Conservation (phyloP, 2,329 filamentous ascomycete genomes). For the Paracorniculantispora psalliotae region DNA sequence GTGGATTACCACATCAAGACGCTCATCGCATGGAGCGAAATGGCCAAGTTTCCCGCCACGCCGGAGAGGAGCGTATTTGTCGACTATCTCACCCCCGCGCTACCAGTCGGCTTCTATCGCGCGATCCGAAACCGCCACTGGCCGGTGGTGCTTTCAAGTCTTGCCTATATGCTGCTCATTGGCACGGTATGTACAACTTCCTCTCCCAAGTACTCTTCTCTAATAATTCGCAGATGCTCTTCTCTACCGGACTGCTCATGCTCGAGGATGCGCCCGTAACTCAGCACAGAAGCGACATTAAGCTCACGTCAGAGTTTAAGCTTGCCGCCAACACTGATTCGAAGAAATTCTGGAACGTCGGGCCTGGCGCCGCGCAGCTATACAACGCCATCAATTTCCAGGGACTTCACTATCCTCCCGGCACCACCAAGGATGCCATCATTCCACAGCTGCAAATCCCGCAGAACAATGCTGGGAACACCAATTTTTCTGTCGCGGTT, state of each 20-base stretch:
- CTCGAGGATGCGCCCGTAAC: constrained; percentile 23
- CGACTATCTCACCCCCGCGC: constrained; percentile 28
- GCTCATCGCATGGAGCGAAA: constrained; percentile 24
- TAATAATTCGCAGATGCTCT: constrained; percentile 18
- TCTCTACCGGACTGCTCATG: constrained; percentile 27
- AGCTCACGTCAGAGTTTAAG: constrained; percentile 16
- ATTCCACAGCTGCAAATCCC: constrained; percentile 10
- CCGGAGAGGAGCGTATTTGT: constrained; percentile 22
- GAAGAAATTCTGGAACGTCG: constrained; percentile 1
- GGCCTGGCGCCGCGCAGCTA: constrained; percentile 13
- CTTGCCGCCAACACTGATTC: neutral
- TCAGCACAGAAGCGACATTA: constrained; percentile 17
- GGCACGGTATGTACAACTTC: constrained; percentile 20
- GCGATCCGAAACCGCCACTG: constrained; percentile 23
- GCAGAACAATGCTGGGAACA: neutral
- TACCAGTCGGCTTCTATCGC: constrained; percentile 18
- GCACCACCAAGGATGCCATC: constrained; percentile 12
- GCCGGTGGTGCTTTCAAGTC: constrained; percentile 20
- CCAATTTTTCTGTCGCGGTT: constrained; percentile 11
- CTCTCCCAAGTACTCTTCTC: neutral
- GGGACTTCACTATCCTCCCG: constrained; percentile 13
- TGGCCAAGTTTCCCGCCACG: constrained; percentile 18
- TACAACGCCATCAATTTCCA: constrained; percentile 17
- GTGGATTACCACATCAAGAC: constrained; percentile 26
- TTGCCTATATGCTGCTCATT: constrained; percentile 24